A percentile compares a stretch with the other conserved stretches of the same genome.
Evolutionary conservation across 192 early-diverging fungal species (phyloP).

Genomic region (Coemansia sp.): DNA sequence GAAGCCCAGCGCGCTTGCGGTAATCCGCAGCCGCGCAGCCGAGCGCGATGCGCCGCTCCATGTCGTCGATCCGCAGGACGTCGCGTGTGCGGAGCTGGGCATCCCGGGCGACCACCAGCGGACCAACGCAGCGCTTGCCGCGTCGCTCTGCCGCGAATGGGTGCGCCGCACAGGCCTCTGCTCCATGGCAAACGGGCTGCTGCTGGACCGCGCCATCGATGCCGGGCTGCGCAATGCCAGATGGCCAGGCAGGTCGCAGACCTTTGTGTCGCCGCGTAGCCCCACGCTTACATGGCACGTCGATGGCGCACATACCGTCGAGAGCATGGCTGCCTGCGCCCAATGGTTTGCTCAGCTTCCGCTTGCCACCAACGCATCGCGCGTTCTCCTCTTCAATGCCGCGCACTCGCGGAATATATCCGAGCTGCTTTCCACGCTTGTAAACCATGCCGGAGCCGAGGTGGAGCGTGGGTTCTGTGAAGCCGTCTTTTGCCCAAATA

Average conservation of each 20-base stretch:
- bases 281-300: conserved; percentile 71
- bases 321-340: conserved; percentile 73
- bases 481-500: conserved; percentile 83
- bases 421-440: conserved; percentile 70
- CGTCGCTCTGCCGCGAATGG: conserved; percentile 74
- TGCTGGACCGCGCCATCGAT: conserved; percentile 8
- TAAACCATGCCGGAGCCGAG: conserved; percentile 32
- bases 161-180: conserved; percentile 36
- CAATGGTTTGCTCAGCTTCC: conserved; percentile 53
- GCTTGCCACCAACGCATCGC: conserved; percentile 24
- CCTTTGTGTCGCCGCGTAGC: conserved; percentile 54
- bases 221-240: conserved; percentile 64
- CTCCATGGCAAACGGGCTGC: not conserved
- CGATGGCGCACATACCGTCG: conserved; percentile 95
- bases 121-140: conserved; percentile 82
- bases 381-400: conserved; percentile 87
- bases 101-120: conserved; percentile 83
- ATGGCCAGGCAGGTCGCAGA: conserved; percentile 93
- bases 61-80: conserved; percentile 24
- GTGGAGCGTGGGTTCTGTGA: conserved; percentile 56
- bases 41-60: conserved; percentile 61
- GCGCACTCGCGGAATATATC: conserved; percentile 72
- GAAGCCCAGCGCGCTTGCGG: conserved; percentile 63
- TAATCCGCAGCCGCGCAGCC: conserved; percentile 68
- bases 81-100: conserved; percentile 49